A percentile compares a stretch with the other conserved stretches of the same genome.
Conservation (phyloP, 2,329 filamentous ascomycete species). For the Beauveria medogensis region DNA sequence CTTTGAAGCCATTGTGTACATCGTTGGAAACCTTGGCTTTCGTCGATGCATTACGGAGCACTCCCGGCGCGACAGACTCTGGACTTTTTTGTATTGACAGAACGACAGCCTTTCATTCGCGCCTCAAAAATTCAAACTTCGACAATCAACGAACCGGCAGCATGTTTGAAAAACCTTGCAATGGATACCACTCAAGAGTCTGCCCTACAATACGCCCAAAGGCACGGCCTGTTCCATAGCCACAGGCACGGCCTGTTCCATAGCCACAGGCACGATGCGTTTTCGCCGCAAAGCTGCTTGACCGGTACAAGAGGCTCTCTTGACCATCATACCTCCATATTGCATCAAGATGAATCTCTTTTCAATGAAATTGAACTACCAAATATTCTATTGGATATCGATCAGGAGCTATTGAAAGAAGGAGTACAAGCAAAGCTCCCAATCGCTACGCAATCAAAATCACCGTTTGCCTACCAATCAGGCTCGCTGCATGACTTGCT, state of each 20-base stretch:
- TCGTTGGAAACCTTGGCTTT: not conserved
- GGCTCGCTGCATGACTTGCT: not conserved
- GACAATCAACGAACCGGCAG: too few species aligned
- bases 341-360: not conserved
- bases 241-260: not conserved
- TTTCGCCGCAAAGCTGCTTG: not conserved
- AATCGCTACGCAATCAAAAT: not conserved
- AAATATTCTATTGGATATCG: not conserved
- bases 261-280: not conserved
- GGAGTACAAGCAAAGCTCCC: not conserved
- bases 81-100: not conserved
- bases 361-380: not conserved
- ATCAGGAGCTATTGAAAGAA: not conserved
- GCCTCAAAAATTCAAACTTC: not conserved
- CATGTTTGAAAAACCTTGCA: not conserved
- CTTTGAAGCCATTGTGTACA: not conserved
- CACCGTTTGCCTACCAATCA: not conserved
- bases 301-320: not conserved
- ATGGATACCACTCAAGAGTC: slow-evolving; percentile 5
- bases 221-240: slow-evolving; percentile 1
- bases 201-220: not conserved
- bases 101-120: not conserved
- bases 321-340: not conserved
- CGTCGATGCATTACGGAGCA: too few species aligned
- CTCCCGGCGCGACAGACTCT: too few species aligned